phyloP scores from a whole-genome alignment of 108 stramenopile genomes.

The Chaetoceros tenuissimus region DNA sequence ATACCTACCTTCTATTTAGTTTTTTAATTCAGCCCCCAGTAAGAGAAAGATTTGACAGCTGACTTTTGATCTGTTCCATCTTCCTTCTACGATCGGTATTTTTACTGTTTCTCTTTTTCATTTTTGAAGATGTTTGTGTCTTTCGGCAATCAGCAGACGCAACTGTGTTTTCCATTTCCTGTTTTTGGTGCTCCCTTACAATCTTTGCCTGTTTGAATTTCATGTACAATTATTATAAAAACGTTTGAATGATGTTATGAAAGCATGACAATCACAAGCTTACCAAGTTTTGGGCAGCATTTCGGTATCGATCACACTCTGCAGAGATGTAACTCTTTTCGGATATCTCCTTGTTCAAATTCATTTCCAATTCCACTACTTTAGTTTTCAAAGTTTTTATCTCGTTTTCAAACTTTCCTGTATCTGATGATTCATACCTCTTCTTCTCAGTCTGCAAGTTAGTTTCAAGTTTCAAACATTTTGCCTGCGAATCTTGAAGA shows the following conservation, averaged over 20 bases:
- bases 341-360: background rate
- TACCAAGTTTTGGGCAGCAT: background rate
- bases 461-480: background rate
- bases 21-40: too few relatives aligned
- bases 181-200: background rate
- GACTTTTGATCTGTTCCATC: too few relatives aligned
- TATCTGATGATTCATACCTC: background rate
- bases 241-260: background rate
- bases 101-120: too few relatives aligned
- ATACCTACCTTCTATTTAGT: too few relatives aligned
- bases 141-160: background rate
- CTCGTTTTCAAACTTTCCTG: background rate
- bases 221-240: background rate
- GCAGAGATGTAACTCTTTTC: background rate
- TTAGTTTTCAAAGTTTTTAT: background rate
- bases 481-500: background rate
- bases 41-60: too few relatives aligned
- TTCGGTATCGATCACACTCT: background rate
- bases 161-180: background rate
- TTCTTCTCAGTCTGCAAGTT: background rate
- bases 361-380: background rate
- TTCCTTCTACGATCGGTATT: too few relatives aligned
- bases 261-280: background rate
- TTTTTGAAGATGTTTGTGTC: background rate
- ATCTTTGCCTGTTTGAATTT: background rate